Evolutionary conservation across 441 rosid genomes (phyloP).

Genomic region (Flueggea neowawraea): DNA sequence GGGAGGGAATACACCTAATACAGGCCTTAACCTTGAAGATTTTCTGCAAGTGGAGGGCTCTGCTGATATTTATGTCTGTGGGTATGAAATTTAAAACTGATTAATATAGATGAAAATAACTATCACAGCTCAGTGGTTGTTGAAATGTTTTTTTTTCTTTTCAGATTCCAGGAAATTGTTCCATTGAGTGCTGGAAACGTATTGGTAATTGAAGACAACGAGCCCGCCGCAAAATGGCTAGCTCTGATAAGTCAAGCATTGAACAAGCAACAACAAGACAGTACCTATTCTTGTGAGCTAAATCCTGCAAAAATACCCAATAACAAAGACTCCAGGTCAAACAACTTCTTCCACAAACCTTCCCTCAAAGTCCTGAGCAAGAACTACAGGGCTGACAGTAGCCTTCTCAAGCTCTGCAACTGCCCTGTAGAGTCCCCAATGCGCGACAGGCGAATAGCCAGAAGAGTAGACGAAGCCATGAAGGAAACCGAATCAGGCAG

Average conservation of each 20-base stretch:
- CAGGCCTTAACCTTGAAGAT: conserved; percentile 71
- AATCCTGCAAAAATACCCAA: conserved; percentile 20
- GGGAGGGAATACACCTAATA: conserved; percentile 77
- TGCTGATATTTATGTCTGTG: conserved; percentile 85
- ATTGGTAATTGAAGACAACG: conserved; percentile 84
- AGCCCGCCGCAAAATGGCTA: conserved; percentile 95
- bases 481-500: conserved; percentile 7
- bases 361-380: conserved; percentile 69
- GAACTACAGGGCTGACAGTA: conserved; percentile 53
- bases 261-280: conserved; percentile 47
- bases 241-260: conserved; percentile 75
- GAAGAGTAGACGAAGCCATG: conserved; percentile 41
- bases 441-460: conserved; percentile 34
- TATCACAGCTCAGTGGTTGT: background rate
- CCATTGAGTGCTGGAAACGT: conserved; percentile 93
- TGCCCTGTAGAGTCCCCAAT: conserved; percentile 40
- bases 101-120: background rate
- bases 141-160: background rate
- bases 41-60: conserved; percentile 74
- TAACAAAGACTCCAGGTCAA: conserved; percentile 43
- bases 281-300: conserved; percentile 27
- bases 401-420: conserved; percentile 76
- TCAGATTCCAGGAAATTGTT: conserved; percentile 96
- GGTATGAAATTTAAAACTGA: conserved; percentile 41
- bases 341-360: conserved; percentile 65